phyloP scores from a whole-genome alignment of 116 monocot genomes.

The Iris pallida region DNA sequence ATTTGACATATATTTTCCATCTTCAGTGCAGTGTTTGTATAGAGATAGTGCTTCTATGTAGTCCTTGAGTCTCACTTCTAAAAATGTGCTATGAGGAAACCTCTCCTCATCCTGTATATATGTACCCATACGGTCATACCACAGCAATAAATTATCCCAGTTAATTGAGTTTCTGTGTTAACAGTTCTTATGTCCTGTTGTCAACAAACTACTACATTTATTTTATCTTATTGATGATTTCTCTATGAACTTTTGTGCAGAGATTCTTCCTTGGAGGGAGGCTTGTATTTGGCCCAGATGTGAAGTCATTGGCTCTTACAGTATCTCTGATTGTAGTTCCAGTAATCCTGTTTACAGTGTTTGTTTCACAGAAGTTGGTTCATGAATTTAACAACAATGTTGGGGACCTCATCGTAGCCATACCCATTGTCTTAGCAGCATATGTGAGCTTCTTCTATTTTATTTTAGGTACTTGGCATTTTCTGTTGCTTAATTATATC shows the following conservation, averaged over 20 bases:
- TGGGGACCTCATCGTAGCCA: slow-evolving; percentile 41
- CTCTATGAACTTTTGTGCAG: slow-evolving; percentile 38
- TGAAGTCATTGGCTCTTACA: slow-evolving; percentile 61
- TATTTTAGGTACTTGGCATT: neutral
- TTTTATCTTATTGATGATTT: too few relatives aligned
- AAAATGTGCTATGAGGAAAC: too few relatives aligned
- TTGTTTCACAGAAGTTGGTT: slow-evolving; percentile 58
- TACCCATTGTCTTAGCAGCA: slow-evolving; percentile 40
- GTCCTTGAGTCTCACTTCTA: too few relatives aligned
- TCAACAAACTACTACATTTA: too few relatives aligned
- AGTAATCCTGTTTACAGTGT: slow-evolving; percentile 56
- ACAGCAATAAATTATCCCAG: too few relatives aligned
- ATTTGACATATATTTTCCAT: too few relatives aligned
- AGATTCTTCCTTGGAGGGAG: slow-evolving; percentile 76
- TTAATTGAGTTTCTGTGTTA: too few relatives aligned
- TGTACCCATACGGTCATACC: too few relatives aligned
- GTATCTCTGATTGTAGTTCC: slow-evolving; percentile 71
- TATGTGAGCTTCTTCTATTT: slow-evolving; percentile 40
- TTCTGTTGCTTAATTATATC: slow-evolving; percentile 2
- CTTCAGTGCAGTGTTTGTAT: too few relatives aligned
- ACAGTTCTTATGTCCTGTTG: too few relatives aligned
- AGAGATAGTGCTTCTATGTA: too few relatives aligned
- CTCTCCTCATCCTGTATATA: too few relatives aligned
- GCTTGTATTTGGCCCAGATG: slow-evolving; percentile 93
- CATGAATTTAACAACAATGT: slow-evolving; percentile 43